Percentiles rank a stretch among this genome's conserved stretches.
phyloP scores from a whole-genome alignment of 495 filamentous ascomycete genomes.

The Beverwykella pulmonaria region DNA sequence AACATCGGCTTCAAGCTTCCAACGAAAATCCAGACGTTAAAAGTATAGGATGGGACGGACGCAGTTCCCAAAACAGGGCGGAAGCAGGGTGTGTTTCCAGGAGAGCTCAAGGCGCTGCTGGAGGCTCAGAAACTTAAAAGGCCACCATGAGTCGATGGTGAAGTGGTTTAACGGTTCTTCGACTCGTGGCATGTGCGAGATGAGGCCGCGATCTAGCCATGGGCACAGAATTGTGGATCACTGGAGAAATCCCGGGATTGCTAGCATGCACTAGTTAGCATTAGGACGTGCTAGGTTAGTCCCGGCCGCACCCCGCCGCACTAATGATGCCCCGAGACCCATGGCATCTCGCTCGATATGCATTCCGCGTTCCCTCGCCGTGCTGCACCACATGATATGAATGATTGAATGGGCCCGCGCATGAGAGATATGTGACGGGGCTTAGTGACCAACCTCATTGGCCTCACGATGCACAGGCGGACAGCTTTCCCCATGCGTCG shows the following conservation, averaged over 20 bases:
- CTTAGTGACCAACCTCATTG: background rate
- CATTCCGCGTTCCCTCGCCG: background rate
- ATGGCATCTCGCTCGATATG: background rate
- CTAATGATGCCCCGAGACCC: background rate
- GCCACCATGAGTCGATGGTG: background rate
- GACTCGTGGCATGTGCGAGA: background rate
- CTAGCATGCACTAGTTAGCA: background rate
- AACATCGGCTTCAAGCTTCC: background rate
- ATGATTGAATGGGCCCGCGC: background rate
- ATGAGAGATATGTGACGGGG: no score
- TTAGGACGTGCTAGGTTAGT: no score
- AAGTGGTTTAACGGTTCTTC: background rate
- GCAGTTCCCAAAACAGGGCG: background rate
- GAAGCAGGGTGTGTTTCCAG: background rate
- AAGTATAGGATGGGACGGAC: background rate
- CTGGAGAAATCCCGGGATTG: background rate
- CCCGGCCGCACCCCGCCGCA: background rate
- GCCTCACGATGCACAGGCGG: background rate
- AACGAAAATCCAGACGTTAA: background rate
- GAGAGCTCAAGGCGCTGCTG: background rate
- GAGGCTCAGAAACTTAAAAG: background rate
- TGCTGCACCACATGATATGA: background rate
- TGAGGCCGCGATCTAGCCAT: background rate
- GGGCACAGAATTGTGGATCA: background rate
- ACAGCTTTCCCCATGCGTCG: background rate